Conservation (phyloP, 2,329 filamentous ascomycete genomes). For the Cadophora sp. region DNA sequence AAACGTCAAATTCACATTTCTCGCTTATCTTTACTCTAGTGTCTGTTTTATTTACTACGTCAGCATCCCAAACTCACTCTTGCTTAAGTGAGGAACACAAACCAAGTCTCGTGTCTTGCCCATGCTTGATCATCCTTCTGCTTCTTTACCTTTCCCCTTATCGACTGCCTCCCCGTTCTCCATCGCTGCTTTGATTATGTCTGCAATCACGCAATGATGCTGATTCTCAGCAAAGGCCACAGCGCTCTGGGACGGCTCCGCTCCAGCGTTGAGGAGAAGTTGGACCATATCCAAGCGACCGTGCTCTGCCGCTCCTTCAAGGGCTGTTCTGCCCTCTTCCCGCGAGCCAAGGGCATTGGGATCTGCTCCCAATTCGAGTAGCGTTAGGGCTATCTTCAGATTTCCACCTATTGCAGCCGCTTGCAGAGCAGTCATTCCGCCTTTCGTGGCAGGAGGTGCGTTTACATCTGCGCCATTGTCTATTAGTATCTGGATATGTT, state of each 20-base stretch:
- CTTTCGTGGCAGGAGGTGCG: background rate
- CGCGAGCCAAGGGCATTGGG: conserved; percentile 34
- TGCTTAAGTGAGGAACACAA: background rate
- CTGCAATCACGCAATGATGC: background rate
- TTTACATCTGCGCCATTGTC: conserved; percentile 27
- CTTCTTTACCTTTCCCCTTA: background rate
- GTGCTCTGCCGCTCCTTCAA: conserved; percentile 43
- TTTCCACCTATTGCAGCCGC: conserved; percentile 33
- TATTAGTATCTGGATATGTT: conserved; percentile 28
- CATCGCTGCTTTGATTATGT: conserved; percentile 5
- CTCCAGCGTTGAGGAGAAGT: conserved; percentile 27
- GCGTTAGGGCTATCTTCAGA: conserved; percentile 35
- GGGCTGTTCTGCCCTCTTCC: conserved; percentile 26
- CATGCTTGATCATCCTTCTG: background rate
- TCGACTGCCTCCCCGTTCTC: background rate
- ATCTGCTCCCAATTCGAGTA: conserved; percentile 29
- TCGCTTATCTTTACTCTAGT: background rate
- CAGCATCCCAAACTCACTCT: background rate
- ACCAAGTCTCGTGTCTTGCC: background rate
- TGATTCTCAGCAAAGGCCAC: background rate
- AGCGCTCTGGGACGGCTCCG: conserved; percentile 7
- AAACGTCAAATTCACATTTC: background rate
- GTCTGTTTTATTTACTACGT: background rate
- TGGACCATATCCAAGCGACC: conserved; percentile 35
- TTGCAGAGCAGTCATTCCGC: conserved; percentile 34